Evolutionary conservation across 202 grass and related monocot genomes (phyloP).

Genomic region (Digitaria exilis): DNA sequence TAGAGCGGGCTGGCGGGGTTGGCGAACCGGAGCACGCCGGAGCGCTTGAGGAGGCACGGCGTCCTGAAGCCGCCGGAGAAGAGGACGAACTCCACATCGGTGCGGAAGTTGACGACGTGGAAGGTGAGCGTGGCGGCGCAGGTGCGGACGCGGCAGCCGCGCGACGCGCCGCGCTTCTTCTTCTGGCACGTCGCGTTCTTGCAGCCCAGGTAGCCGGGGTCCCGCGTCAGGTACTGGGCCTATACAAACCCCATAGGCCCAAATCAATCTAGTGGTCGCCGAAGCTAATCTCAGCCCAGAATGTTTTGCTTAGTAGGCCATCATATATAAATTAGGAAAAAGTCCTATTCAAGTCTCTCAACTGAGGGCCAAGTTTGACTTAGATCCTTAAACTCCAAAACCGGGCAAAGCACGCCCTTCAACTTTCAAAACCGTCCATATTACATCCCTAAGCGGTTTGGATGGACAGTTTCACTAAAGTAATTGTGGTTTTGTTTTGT

Average conservation of each 20-base stretch:
- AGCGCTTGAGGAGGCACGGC: constrained; percentile 66
- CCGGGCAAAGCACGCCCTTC: no score
- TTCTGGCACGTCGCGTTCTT: constrained; percentile 51
- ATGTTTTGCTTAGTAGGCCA: no score
- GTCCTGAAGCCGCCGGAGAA: constrained; percentile 69
- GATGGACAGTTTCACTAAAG: no score
- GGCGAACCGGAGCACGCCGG: constrained; percentile 59
- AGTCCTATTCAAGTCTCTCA: no score
- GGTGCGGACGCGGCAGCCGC: constrained; percentile 43
- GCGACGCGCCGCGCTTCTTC: constrained; percentile 6
- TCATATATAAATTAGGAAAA: no score
- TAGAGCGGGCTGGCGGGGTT: constrained; percentile 68
- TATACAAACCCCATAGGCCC: not conserved
- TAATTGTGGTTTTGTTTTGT: no score
- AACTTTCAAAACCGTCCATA: no score
- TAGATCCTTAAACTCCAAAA: no score
- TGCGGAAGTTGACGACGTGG: constrained; percentile 87
- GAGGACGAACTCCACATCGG: constrained; percentile 78
- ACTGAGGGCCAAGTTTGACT: no score
- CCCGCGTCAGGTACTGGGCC: constrained; percentile 64
- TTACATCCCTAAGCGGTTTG: no score
- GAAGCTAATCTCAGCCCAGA: no score
- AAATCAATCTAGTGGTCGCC: not conserved
- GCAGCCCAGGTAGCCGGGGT: constrained; percentile 61
- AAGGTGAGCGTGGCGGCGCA: constrained; percentile 72